Evolutionary conservation across 2,329 filamentous ascomycete genomes (phyloP).

Genomic region (Colletotrichum sp.): DNA sequence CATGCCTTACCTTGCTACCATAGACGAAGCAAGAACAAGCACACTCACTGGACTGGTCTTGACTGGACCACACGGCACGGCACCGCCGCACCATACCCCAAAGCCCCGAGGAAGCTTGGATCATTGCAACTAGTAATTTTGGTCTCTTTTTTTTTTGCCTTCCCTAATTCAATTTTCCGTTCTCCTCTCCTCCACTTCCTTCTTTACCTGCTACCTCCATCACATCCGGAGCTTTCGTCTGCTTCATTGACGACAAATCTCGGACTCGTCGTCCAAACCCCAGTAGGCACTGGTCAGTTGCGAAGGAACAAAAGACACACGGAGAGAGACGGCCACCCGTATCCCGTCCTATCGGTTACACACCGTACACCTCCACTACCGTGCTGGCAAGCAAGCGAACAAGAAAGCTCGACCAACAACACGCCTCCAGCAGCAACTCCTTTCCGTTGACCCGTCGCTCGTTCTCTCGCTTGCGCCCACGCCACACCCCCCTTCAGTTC

Average conservation of each 20-base stretch:
- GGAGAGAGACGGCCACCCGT: neutral
- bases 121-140: constrained; percentile 16
- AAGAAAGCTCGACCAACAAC: neutral
- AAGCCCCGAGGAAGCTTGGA: constrained; percentile 17
- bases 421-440: neutral
- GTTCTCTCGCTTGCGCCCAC: constrained; percentile 4
- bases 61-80: neutral
- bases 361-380: neutral
- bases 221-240: neutral
- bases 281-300: neutral
- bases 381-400: neutral
- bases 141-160: neutral
- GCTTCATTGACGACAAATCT: neutral
- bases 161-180: neutral
- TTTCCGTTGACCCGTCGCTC: neutral
- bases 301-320: neutral
- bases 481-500: neutral
- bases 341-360: neutral
- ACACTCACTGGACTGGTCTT: neutral
- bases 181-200: neutral
- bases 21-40: neutral
- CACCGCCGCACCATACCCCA: constrained; percentile 10
- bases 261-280: neutral
- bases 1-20: neutral
- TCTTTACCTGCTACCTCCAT: neutral